phyloP scores from a whole-genome alignment of 768 basidiomycete genomes.

The Russula sp. region DNA sequence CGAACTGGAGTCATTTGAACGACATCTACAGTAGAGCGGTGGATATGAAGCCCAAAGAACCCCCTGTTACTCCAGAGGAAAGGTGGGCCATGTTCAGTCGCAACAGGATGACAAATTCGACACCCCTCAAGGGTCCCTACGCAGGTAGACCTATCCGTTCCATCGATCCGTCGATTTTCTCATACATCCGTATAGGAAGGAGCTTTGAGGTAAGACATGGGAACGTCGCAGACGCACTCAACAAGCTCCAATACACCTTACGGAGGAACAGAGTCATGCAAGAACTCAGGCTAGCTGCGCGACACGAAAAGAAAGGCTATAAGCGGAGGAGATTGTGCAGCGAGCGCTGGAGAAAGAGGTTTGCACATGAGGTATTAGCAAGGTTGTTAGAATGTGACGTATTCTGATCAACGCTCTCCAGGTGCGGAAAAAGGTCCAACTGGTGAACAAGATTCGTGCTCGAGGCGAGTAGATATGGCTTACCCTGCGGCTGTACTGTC shows the following conservation, averaged over 20 bases:
- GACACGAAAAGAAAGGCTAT: conserved; percentile 80
- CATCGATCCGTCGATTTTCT: neutral
- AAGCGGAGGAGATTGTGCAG: conserved; percentile 71
- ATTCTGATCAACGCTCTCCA: conserved; percentile 32
- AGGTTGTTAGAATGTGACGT: conserved; percentile 15
- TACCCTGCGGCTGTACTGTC: conserved; percentile 9
- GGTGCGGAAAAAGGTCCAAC: conserved; percentile 79
- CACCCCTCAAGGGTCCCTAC: conserved; percentile 13
- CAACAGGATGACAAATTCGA: conserved; percentile 3
- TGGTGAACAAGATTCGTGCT: conserved; percentile 72
- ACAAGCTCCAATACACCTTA: conserved; percentile 46
- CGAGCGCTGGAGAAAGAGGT: conserved; percentile 72
- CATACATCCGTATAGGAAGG: conserved; percentile 44
- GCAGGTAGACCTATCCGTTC: conserved; percentile 6
- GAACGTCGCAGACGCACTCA: conserved; percentile 44
- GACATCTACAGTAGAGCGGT: conserved; percentile 2
- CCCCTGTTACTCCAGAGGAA: neutral
- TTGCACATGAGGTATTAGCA: conserved; percentile 65
- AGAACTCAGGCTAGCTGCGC: conserved; percentile 43
- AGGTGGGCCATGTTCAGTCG: conserved; percentile 15
- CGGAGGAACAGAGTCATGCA: conserved; percentile 47
- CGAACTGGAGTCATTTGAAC: conserved; percentile 18
- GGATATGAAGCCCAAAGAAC: neutral
- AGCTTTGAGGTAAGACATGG: conserved; percentile 43
- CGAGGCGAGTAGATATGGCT: conserved; percentile 52